phyloP scores from a whole-genome alignment of 176 grass and related monocot genomes.

The Thalia dealbata region DNA sequence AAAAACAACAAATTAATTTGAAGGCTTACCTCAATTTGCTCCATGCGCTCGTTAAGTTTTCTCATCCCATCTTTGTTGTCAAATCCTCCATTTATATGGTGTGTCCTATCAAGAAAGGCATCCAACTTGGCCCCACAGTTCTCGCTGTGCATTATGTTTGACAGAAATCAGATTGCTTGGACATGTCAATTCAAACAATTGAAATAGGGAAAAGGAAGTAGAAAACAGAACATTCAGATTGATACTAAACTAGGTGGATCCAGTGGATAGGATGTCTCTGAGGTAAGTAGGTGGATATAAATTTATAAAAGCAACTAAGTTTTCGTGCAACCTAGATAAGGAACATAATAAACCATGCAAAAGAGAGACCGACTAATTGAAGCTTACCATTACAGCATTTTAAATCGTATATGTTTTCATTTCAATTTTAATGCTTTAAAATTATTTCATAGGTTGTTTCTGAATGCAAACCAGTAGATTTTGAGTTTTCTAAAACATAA shows the following conservation, averaged over 20 bases:
- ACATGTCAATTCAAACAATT: constrained; percentile 2
- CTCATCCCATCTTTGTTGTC: constrained; percentile 75
- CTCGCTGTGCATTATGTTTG: constrained; percentile 41
- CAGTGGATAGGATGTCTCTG: no score
- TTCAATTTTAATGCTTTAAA: background rate
- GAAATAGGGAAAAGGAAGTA: background rate
- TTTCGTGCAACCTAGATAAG: background rate
- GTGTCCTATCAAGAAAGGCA: constrained; percentile 75
- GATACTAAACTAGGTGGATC: no score
- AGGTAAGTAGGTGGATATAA: background rate
- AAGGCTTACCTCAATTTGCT: constrained; percentile 62
- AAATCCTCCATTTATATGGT: constrained; percentile 72
- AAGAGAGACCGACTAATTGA: background rate
- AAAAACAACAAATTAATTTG: background rate
- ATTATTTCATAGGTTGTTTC: background rate
- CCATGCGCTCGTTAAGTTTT: constrained; percentile 62
- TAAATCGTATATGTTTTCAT: background rate
- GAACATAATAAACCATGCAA: background rate
- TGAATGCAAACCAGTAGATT: background rate
- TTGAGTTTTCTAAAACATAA: background rate
- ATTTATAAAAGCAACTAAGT: background rate
- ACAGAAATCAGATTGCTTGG: background rate
- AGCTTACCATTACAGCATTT: background rate
- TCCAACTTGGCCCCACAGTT: constrained; percentile 85
- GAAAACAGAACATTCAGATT: no score